Base-by-base conservation (phyloP, 2,329 filamentous ascomycete genomes). In the Talaromyces sp. region DNA sequence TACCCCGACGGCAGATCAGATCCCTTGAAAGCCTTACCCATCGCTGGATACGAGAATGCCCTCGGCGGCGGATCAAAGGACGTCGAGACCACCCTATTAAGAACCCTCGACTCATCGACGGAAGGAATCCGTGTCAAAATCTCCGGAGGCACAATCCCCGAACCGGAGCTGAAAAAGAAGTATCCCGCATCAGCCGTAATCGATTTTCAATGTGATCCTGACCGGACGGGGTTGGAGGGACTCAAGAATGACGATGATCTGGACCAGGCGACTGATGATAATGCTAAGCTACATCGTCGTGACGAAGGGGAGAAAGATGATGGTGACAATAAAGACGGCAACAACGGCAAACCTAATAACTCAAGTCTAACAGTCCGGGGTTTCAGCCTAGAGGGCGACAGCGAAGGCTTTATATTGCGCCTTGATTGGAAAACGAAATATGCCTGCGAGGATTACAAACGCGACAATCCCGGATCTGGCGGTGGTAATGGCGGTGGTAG, bases 341-440 rank as follows among this genome's bases (percentile, higher is more conserved):
- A 52, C 5, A 36, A 58, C 31, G 28, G 22, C 9, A 63, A 69
- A 28, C 66, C 72, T 22, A 81, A 85, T 64, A 37, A 3, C 7
- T 28, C 28, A 8, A 89, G 89, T 62, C 78, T 97, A 60, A 78
- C 87, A 60, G 96, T 91, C 75, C 80, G 89, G 60, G 85, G 87
- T 66, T 97, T 94, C 73, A 83, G 65, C 1, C 66, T 84, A 54
- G 80, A 81, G 19, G 83, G 81, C 56, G 78, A 85, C 37, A 76
- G 57, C 33, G 35, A 51, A 33, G 81, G 79, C 1, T 83, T 84
- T 60, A 82, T 90, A 10, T 74, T 97, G 63, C 84, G 86, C 56
- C 72, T 97, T 68, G 86, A 88, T 36, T 99, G 93, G 93, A 79
- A 82, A 69, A 97, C 93, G 13, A 91, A 93, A 73, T 86, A 91